Base-by-base conservation (phyloP, 306 rosid species). In the Acmispon strigosus region DNA sequence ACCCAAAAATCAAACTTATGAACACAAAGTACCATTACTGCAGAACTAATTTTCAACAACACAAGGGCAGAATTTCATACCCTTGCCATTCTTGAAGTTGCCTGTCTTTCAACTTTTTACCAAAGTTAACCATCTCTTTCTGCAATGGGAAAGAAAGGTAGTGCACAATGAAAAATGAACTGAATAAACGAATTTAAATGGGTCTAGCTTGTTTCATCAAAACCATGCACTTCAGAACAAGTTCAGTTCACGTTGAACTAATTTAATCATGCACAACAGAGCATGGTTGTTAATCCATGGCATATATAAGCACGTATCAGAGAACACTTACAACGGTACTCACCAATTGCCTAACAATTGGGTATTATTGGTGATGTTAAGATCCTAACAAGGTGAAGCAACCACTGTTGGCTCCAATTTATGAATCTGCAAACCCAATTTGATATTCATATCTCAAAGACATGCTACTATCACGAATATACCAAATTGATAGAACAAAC, bases 81-180 rank as follows among this genome's bases (percentile, higher is more conserved):
- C 93, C 90, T 78, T 77, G 85, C 99, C 99, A 95, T 91, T 91
- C 99, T 84, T 77, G 76, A 51, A 87, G 78, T 70, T 85, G 97
- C 63, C 99, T 82, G 53, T 87, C 93, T 88, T 95, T 95, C 73
- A 95, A 84, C 93, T 89, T 91, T 73, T 95, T 95, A 85, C 99
- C 99, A 42, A 95, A 95, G 74, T 91, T 91, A 84, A 95, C 99
- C 99, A 95, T 95, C 76, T 87, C 60, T 81, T 75, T 66, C 90
- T 84, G 75, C 77, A 83, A 72, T 39, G 1, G 41, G 39, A 77
- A 59, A 76, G 39, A 77, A 59, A 76, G 8, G 5, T 7, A 32
- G 8, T 34, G 7, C 27, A 64, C 76, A 50, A 32, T 48, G 32
- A 32, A 68, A 60, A 52, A 66, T 53, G 10, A 69, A 78, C 55